Conservation (phyloP, 1,284 basidiomycete genomes). For the Wallemia mellicola region DNA sequence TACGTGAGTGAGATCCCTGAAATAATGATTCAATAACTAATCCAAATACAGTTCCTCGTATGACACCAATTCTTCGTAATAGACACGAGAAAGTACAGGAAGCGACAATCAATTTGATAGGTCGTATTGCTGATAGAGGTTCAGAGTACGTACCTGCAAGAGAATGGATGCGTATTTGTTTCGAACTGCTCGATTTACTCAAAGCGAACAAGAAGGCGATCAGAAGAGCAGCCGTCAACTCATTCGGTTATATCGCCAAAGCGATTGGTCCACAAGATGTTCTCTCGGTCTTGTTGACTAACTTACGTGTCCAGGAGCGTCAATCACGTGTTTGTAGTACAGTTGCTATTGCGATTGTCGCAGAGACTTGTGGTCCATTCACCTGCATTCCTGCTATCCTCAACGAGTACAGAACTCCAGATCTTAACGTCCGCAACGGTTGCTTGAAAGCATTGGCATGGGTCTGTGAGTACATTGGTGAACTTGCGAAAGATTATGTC, state of each 20-base stretch:
- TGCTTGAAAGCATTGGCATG: constrained; percentile 95
- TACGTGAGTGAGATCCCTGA: constrained; percentile 30
- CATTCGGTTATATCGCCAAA: constrained; percentile 97
- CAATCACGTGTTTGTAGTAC: constrained; percentile 97
- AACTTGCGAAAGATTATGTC: constrained; percentile 92
- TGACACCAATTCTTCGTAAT: constrained; percentile 97
- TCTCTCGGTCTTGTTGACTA: constrained; percentile 78
- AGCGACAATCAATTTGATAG: constrained; percentile 96
- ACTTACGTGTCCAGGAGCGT: constrained; percentile 90
- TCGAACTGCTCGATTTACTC: constrained; percentile 82
- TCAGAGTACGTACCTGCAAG: constrained; percentile 93
- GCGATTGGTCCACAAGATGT: constrained; percentile 98
- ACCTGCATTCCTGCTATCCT: constrained; percentile 96
- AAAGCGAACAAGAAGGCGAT: constrained; percentile 99
- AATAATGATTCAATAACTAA: not conserved
- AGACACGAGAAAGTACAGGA: constrained; percentile 99
- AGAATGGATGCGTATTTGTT: constrained; percentile 99
- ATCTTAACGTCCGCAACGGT: constrained; percentile 95
- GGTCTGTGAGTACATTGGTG: constrained; percentile 99
- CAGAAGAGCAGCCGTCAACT: constrained; percentile 92
- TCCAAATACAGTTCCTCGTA: constrained; percentile 46
- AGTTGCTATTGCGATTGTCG: constrained; percentile 83
- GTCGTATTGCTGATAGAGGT: constrained; percentile 95
- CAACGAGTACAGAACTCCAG: constrained; percentile 65
- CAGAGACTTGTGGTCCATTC: constrained; percentile 94